Base-by-base conservation (phyloP, 352 stramenopile genomes). In the Hyaloperonospora brassicae region DNA sequence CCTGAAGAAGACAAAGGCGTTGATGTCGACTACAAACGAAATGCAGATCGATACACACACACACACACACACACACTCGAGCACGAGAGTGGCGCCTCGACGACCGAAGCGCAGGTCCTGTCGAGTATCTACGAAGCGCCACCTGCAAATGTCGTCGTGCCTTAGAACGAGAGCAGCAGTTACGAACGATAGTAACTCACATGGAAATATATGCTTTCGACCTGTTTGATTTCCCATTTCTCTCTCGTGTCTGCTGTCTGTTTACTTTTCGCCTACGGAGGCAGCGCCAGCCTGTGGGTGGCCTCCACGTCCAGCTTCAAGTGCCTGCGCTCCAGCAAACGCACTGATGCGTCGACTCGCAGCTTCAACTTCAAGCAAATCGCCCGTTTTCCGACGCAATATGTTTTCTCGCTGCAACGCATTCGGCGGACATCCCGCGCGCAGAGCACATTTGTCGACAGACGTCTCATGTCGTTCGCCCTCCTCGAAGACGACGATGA, bases 401-500 rank as follows among this genome's bases (percentile, higher is more conserved):
- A n/a, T n/a, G n/a, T n/a, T n/a, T n/a, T n/a, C n/a, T n/a, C n/a
- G n/a, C n/a, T n/a, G n/a, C n/a, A n/a, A n/a, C n/a, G n/a, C n/a
- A n/a, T n/a, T n/a, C n/a, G n/a, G n/a, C n/a, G n/a, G n/a, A n/a
- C n/a, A n/a, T n/a, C n/a, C n/a, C n/a, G n/a, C n/a, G 3, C 3
- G 27, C 7, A 3, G 7, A 31, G 7, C 7, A 31, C 27, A 31
- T 31, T 31, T 31, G 7, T 31, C 7, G 27, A 31, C 27, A 31
- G 3, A 42, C 34, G 7, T 42, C 11, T 21, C 9, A 73, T 73
- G 66, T 51, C 66, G 35, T 66, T 68, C 41, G 17, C 49, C 36
- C 49, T 71, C 10, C 50, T 68, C 11, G 53, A 60, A 54, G 53
- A 50, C 47, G 66, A 67, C 47, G 63, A 67, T 21, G 59, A 72